Percentiles rank a stretch among this genome's conserved stretches.
Conservation (phyloP, 2,329 filamentous ascomycete genomes). For the Arthroderma sp. region DNA sequence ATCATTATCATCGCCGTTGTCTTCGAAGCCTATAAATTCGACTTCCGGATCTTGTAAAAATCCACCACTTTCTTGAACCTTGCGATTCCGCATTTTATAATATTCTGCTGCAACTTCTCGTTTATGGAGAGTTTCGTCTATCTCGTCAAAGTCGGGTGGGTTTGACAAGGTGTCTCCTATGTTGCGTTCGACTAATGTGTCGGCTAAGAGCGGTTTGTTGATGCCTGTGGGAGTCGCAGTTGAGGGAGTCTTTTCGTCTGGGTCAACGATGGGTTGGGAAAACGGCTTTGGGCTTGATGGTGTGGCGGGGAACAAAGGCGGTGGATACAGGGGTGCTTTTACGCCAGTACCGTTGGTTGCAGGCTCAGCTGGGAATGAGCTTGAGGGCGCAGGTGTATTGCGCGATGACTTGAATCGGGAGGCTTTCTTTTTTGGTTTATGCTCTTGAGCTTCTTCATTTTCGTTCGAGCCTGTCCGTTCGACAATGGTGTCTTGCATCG, state of each 20-base stretch:
- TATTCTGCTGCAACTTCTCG: conserved; percentile 74
- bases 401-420: conserved; percentile 33
- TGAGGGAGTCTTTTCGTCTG: conserved; percentile 7
- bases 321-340: conserved; percentile 6
- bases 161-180: conserved; percentile 15
- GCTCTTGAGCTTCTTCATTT: conserved; percentile 11
- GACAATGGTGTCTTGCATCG: conserved; percentile 31
- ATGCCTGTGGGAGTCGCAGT: conserved; percentile 7
- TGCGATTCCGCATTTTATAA: conserved; percentile 64
- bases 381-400: conserved; percentile 2
- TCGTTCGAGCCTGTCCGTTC: conserved; percentile 24
- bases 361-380: no score
- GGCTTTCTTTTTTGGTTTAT: conserved; percentile 21
- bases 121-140: conserved; percentile 59
- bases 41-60: conserved; percentile 61
- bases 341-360: neutral
- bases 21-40: conserved; percentile 48
- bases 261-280: conserved; percentile 23
- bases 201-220: conserved; percentile 37
- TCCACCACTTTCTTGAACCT: conserved; percentile 72
- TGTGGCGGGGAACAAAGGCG: conserved; percentile 26
- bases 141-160: conserved; percentile 45
- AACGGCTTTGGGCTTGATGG: conserved; percentile 25
- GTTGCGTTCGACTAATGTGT: conserved; percentile 42
- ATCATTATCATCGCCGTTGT: conserved; percentile 36